phyloP scores from a whole-genome alignment of 345 rosid genomes.

The Eucalyptus viminalis region DNA sequence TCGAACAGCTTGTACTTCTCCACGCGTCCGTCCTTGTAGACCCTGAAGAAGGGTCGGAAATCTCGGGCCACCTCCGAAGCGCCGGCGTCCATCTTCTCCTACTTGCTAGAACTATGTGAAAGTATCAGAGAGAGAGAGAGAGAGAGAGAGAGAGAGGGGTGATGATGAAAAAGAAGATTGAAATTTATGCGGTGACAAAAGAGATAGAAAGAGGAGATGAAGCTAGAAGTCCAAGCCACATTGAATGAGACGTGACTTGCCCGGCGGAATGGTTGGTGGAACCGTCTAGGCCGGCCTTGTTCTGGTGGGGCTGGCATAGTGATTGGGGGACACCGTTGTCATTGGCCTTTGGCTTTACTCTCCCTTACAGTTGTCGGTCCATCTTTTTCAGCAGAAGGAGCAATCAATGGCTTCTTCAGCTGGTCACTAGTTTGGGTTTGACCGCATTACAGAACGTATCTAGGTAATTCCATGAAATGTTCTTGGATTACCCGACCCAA shows the following conservation, averaged over 20 bases:
- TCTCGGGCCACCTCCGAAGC: conserved; percentile 7
- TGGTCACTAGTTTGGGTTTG: neutral
- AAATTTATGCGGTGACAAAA: neutral
- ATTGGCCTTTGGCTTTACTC: neutral
- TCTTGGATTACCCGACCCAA: neutral
- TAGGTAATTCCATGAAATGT: neutral
- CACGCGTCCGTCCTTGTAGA: conserved; percentile 21
- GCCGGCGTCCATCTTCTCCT: neutral
- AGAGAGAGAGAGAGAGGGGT: neutral
- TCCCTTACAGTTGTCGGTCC: neutral
- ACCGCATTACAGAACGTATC: neutral
- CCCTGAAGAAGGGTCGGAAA: conserved; percentile 28
- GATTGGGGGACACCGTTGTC: neutral
- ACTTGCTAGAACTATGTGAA: neutral
- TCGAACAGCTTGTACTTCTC: conserved; percentile 4
- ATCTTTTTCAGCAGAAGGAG: neutral
- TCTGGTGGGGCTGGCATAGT: neutral
- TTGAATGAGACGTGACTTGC: neutral
- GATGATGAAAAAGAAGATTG: neutral
- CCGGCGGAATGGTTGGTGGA: neutral
- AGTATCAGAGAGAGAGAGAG: neutral
- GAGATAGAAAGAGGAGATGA: neutral
- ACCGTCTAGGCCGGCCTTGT: neutral
- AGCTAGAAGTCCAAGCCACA: neutral
- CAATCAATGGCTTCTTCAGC: neutral